Conservation (phyloP, 1,284 basidiomycete species). For the Melampsora americana region DNA sequence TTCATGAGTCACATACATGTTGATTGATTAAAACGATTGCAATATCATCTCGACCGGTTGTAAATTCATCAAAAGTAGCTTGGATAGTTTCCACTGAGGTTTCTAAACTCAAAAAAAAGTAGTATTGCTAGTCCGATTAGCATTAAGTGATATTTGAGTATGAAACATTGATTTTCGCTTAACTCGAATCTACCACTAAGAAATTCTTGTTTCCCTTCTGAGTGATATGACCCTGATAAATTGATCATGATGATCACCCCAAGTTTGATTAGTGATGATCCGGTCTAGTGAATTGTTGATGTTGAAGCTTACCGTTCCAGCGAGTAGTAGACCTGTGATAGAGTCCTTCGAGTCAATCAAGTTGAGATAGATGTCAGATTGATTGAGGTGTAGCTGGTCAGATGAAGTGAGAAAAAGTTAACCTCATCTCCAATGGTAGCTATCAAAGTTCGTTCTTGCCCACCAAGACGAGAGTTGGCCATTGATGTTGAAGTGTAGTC, state of each 20-base stretch:
- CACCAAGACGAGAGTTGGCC: constrained; percentile 40
- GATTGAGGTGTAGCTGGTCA: constrained; percentile 12
- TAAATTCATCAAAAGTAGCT: constrained; percentile 83
- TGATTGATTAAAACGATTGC: constrained; percentile 96
- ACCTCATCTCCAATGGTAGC: constrained; percentile 96
- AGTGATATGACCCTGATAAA: constrained; percentile 67
- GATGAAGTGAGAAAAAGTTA: constrained; percentile 45
- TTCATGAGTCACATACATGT: constrained; percentile 58
- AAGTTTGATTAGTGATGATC: not conserved
- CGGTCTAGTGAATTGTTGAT: not conserved
- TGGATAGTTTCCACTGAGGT: constrained; percentile 84
- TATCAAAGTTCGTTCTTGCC: constrained; percentile 69
- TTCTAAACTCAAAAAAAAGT: constrained; percentile 60
- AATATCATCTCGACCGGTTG: constrained; percentile 76
- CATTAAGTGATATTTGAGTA: not conserved
- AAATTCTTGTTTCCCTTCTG: constrained; percentile 92
- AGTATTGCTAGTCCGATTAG: not conserved
- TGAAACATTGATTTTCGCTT: constrained; percentile 51
- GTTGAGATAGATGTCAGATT: not conserved
- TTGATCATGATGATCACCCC: not conserved
- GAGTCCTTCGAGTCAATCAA: constrained; percentile 66
- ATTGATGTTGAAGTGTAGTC: constrained; percentile 6
- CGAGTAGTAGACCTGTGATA: constrained; percentile 84
- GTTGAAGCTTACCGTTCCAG: constrained; percentile 66
- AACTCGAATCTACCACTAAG: constrained; percentile 83